phyloP scores from a whole-genome alignment of 202 grass and related monocot species.

The Setaria viridis region DNA sequence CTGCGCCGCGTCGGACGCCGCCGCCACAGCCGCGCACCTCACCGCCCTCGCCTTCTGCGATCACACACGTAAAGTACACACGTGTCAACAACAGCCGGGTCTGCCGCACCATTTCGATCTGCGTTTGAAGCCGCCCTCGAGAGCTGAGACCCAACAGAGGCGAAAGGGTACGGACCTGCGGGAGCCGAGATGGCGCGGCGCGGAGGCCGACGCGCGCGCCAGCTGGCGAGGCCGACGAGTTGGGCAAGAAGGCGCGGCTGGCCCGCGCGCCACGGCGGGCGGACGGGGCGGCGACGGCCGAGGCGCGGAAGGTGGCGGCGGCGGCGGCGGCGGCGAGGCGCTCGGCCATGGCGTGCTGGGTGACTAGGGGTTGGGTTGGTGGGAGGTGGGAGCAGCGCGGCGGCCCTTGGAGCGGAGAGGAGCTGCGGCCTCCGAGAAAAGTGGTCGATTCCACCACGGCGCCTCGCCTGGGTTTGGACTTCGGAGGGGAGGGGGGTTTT shows the following conservation, averaged over 20 bases:
- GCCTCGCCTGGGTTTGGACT: conserved; percentile 35
- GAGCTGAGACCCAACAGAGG: background rate
- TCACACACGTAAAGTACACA: conserved; percentile 11
- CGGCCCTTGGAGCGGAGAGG: conserved; percentile 35
- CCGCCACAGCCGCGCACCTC: conserved; percentile 48
- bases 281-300: background rate
- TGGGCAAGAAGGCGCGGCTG: conserved; percentile 38
- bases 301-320: conserved; percentile 47
- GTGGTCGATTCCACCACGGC: conserved; percentile 26
- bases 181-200: conserved; percentile 41
- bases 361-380: conserved; percentile 31
- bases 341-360: conserved; percentile 63
- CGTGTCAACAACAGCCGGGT: conserved; percentile 15
- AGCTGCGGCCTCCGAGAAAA: conserved; percentile 25
- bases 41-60: conserved; percentile 46
- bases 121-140: background rate
- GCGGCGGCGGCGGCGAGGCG: conserved; percentile 55
- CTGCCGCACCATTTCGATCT: background rate
- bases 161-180: conserved; percentile 52
- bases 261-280: conserved; percentile 32
- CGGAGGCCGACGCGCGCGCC: conserved; percentile 37
- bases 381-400: conserved; percentile 20
- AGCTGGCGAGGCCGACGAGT: conserved; percentile 21
- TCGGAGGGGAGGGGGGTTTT: conserved; percentile 32
- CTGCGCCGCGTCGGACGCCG: conserved; percentile 64